A percentile compares a stretch with the other conserved stretches of the same genome.
Evolutionary conservation across 2,329 filamentous ascomycete genomes (phyloP).

Genomic region (Zasmidium angulare): DNA sequence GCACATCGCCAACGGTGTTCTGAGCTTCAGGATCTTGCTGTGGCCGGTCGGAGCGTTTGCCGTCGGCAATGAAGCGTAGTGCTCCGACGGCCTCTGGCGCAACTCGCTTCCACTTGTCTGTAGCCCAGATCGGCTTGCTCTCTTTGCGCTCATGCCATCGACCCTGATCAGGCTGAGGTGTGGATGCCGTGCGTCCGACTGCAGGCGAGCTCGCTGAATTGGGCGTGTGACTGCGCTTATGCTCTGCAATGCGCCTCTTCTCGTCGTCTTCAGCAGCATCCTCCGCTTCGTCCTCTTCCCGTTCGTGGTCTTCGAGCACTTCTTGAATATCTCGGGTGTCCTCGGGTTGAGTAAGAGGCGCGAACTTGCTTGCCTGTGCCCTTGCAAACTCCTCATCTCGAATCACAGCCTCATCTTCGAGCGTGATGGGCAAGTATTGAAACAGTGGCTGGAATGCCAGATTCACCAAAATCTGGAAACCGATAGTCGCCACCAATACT

Average conservation of each 20-base stretch:
- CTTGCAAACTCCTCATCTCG: conserved; percentile 86
- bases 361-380: conserved; percentile 50
- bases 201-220: conserved; percentile 2
- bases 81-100: conserved; percentile 24
- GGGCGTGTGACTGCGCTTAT: conserved; percentile 4
- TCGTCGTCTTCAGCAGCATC: conserved; percentile 25
- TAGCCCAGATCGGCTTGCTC: conserved; percentile 13
- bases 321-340: conserved; percentile 31
- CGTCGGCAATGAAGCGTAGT: conserved; percentile 25
- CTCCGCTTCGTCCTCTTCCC: conserved; percentile 32
- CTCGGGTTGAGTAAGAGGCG: conserved; percentile 28
- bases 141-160: conserved; percentile 15
- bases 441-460: conserved; percentile 80
- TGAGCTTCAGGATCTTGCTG: conserved; percentile 58
- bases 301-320: conserved; percentile 22
- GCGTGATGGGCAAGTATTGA: conserved; percentile 86
- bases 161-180: conserved; percentile 7
- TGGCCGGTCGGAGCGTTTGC: conserved; percentile 11
- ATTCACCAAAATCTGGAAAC: conserved; percentile 82
- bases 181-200: background rate
- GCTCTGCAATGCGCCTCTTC: conserved; percentile 40
- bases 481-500: conserved; percentile 64
- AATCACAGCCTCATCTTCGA: conserved; percentile 92
- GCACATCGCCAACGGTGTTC: conserved; percentile 68
- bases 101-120: conserved; percentile 20